Evolutionary conservation across 1,284 basidiomycete genomes (phyloP), one percentile per base, ranked within the genome.

Genomic region (Melampsora abietis-canadensis): DNA sequence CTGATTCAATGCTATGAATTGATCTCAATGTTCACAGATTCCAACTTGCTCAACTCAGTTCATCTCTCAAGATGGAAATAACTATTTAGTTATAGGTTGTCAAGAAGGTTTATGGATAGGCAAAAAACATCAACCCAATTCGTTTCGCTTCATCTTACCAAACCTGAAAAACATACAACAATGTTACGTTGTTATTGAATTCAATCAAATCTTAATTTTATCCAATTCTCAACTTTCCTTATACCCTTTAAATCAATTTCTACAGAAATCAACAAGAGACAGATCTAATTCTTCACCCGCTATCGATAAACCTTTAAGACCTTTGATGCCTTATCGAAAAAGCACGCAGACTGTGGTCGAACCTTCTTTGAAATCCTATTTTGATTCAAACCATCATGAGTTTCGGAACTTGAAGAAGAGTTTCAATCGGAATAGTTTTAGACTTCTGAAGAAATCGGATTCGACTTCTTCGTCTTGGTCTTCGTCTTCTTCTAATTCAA

Each of bases 101-200:
- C 89, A 91, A 0, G 92, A 97, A 80, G 95, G 95, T 47, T 92
- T 98, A 1, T 98, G 93, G 92, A 95, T 98, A 77, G 95, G 94
- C 0, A 89, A 96, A 82, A 87, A 92, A 40, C 90, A 92, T 79
- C 90, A 95, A 80, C 89, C 93, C 0, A 84, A 85, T 81, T 94
- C 93, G 5, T 86, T 96, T 82, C 88, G 91, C 44, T 90, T 92
- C 75, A 93, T 97, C 24, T 83, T 97, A 15, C 92, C 94, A 80
- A 85, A 96, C 54, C 92, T 91, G 82, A 87, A 88, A 82, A 87
- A 88, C 82, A 94, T 98, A 37, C 92, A 92, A 5, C 93, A 96
- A 80, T 92, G 92, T 81, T 92, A 94, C 0, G 94, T 98, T 84
- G 84, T 98, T 2, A 92, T 95, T 80, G 91, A 93, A 78, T 95